Percentiles rank a stretch among this genome's conserved stretches.
These are phyloP conservation scores for Uronychia setigera DNA, from an alignment of 73 alveolate genomes.

Conservation along the genomic window DNA sequence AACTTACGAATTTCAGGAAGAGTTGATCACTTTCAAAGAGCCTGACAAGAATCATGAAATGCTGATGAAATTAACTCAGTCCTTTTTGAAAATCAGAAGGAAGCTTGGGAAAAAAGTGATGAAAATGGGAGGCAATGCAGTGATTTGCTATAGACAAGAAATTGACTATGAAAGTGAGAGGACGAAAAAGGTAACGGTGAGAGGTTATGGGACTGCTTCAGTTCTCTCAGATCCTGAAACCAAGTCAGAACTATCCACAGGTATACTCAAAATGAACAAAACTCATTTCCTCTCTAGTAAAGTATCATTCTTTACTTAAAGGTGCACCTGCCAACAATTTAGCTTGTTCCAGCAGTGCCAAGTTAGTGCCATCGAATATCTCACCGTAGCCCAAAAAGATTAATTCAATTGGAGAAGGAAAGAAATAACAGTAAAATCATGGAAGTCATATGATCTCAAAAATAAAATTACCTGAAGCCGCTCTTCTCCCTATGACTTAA, in stretches of 20 bases:
- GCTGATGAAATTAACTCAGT: slow-evolving; percentile 15
- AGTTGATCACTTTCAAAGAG: slow-evolving; percentile 20
- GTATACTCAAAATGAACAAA: background rate
- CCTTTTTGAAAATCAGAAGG: slow-evolving; percentile 41
- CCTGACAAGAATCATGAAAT: slow-evolving; percentile 20
- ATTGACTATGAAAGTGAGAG: slow-evolving; percentile 40
- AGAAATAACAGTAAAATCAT: background rate
- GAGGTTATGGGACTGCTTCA: slow-evolving; percentile 61
- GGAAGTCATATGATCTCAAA: background rate
- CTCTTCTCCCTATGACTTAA: background rate
- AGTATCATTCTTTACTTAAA: background rate
- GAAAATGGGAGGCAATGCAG: slow-evolving; percentile 50
- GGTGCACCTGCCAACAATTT: too few relatives aligned
- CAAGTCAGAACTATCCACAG: too few relatives aligned
- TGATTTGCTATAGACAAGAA: slow-evolving; percentile 34
- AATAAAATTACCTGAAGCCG: background rate
- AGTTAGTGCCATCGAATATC: background rate
- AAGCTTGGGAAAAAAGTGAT: slow-evolving; percentile 31
- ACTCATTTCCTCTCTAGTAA: background rate
- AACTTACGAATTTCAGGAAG: slow-evolving; percentile 21
- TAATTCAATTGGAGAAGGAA: background rate
- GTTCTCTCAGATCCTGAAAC: background rate
- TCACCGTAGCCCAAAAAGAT: background rate
- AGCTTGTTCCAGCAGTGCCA: too few relatives aligned
- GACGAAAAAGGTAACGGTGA: slow-evolving; percentile 35